Base-by-base conservation (phyloP, 129 eudicot species). In the Saposhnikovia divaricata region DNA sequence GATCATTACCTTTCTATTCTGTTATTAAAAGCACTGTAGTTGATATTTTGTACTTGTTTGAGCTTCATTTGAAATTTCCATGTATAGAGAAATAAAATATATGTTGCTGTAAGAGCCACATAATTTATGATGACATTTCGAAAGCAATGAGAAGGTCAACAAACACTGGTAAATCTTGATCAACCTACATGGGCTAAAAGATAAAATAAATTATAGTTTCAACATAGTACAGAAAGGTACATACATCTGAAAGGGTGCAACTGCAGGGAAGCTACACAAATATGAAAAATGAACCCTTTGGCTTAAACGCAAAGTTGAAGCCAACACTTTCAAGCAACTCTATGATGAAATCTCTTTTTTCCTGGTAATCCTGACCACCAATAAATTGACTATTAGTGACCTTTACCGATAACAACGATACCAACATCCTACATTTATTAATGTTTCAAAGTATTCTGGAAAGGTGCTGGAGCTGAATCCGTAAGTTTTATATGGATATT, bases 391-490 rank as follows among this genome's bases (percentile, higher is more conserved):
- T 53, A 48, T 80, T 50, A 80, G 73, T 5, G 61, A 72, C 66
- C 34, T 72, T 23, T 10, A 48, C 69, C 71, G 57, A 69, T 18
- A n/a, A 72, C 48, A 51, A 48, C 45, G 80, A 19, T 68, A 28
- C 77, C 28, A 6, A 50, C 27, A 74, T 37, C 94, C 57, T 91
- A 90, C 98, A 71, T 42, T 70, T 85, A 75, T 89, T 76, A 96
- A 79, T 59, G 89, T 85, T 59, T 82, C 88, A 69, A 86, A 96
- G 88, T 84, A 96, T 46, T 84, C 87, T 96, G 98, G 81, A 96
- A 96, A 51, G 98, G 99, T 46, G 99, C 99, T 28, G 99, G 99
- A 85, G 98, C 99, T 79, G 98, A 90, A 85, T 96, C 99, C 37
- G 98, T 89, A 34, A 96, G 63, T 84, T 81, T 92, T 42, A 85